Conservation (phyloP, 2,329 filamentous ascomycete genomes). For the Diaporthe ilicicola region DNA sequence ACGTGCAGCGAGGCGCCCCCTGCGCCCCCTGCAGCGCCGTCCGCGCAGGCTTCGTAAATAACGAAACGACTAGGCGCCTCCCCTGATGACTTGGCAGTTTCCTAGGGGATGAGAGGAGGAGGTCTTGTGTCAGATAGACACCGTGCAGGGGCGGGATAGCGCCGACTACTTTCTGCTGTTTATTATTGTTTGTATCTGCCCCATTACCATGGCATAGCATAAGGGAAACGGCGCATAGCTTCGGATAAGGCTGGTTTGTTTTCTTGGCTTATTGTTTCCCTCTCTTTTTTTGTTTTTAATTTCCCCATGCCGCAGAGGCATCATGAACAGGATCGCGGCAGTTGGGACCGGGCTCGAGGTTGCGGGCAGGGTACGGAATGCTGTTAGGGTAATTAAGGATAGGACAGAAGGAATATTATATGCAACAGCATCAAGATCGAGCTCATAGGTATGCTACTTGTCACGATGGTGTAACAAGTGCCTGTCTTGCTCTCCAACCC, state of each 20-base stretch:
- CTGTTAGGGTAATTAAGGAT: constrained; percentile 7
- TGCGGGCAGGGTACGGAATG: background rate
- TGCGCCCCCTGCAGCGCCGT: constrained; percentile 10
- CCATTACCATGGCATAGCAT: constrained; percentile 20
- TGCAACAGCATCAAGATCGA: background rate
- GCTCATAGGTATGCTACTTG: background rate
- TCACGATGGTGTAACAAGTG: too few species aligned
- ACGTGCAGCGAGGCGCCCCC: constrained; percentile 18
- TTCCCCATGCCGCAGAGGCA: background rate
- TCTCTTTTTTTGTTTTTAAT: background rate
- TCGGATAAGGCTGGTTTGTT: constrained; percentile 4
- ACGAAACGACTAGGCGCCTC: background rate
- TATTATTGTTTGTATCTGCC: background rate
- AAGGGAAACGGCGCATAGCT: constrained; percentile 11
- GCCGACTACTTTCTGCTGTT: background rate
- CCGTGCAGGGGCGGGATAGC: background rate
- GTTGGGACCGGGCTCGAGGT: background rate
- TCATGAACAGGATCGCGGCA: background rate
- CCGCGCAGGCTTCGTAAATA: constrained; percentile 10
- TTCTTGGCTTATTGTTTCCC: background rate
- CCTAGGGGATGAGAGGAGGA: background rate
- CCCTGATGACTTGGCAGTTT: background rate
- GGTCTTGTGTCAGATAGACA: background rate
- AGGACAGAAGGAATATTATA: background rate
- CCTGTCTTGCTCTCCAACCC: too few species aligned